Percentiles rank a stretch among this genome's conserved stretches.
These are phyloP conservation scores for Amaranthus palmeri DNA, from an alignment of 148 eudicot genomes.

Conservation along the genomic window DNA sequence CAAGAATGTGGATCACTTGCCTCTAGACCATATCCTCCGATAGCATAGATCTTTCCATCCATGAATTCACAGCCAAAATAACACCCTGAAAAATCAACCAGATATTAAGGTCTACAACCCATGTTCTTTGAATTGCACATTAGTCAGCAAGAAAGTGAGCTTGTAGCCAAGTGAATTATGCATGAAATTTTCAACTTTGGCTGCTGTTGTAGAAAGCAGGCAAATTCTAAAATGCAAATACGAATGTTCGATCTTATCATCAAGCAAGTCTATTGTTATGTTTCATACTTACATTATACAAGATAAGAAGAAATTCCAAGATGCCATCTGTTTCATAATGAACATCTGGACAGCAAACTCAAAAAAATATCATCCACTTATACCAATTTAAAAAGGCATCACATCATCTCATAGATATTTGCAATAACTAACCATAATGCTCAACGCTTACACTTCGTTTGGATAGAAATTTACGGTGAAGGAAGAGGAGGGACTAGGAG, in stretches of 20 bases:
- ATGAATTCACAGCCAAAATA: conserved; percentile 70
- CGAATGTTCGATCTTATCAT: conserved; percentile 6
- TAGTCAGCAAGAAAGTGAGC: not conserved
- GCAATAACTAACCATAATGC: not conserved
- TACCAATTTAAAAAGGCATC: not conserved
- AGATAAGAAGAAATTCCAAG: not conserved
- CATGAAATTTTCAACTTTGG: not conserved
- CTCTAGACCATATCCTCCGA: conserved; percentile 66
- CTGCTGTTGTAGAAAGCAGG: not conserved
- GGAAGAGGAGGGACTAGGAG: too few relatives aligned
- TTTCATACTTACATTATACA: not conserved
- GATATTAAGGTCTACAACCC: not conserved
- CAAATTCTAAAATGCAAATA: not conserved
- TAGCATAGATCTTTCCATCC: conserved; percentile 65
- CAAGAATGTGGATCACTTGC: conserved; percentile 60
- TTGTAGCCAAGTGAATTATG: not conserved
- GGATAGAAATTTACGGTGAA: too few relatives aligned
- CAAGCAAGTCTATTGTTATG: too few relatives aligned
- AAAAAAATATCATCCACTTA: not conserved
- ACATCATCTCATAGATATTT: not conserved
- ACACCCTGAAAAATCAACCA: conserved; percentile 48
- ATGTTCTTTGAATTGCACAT: not conserved
- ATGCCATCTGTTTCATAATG: not conserved
- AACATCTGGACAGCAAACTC: not conserved
- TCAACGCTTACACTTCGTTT: too few relatives aligned